phyloP scores from a whole-genome alignment of 1,284 basidiomycete genomes.

The Neolentinus lepideus region DNA sequence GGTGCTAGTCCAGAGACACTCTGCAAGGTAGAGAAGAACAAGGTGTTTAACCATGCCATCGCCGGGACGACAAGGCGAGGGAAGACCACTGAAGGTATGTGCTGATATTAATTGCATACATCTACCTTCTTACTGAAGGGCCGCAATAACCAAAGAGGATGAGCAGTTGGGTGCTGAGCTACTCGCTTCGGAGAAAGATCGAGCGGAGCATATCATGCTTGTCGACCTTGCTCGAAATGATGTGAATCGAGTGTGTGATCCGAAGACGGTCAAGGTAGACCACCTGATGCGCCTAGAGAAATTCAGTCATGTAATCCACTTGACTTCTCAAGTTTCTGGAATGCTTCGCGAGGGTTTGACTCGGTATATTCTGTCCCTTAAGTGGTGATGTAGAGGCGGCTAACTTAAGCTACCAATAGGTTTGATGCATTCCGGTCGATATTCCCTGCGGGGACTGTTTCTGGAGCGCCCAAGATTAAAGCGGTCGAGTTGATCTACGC shows the following conservation, averaged over 20 bases:
- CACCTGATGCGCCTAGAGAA: conserved; percentile 92
- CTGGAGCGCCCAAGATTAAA: conserved; percentile 98
- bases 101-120: background rate
- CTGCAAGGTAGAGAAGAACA: conserved; percentile 90
- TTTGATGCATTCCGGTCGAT: conserved; percentile 99
- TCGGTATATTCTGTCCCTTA: conserved; percentile 40
- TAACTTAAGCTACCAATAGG: conserved; percentile 31
- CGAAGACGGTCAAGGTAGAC: conserved; percentile 94
- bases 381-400: background rate
- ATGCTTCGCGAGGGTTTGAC: conserved; percentile 77
- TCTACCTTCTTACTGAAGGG: background rate
- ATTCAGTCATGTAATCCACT: conserved; percentile 97
- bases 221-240: conserved; percentile 99
- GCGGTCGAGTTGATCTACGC: conserved; percentile 91
- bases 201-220: conserved; percentile 98
- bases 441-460: conserved; percentile 99
- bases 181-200: conserved; percentile 85
- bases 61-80: conserved; percentile 93
- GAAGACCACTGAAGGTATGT: conserved; percentile 73
- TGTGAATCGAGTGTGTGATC: conserved; percentile 95
- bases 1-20: conserved; percentile 97
- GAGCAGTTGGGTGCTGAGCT: conserved; percentile 70
- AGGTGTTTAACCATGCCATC: conserved; percentile 97
- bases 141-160: conserved; percentile 65
- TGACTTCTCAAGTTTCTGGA: conserved; percentile 95